phyloP scores from a whole-genome alignment of 2,329 filamentous ascomycete genomes.

The Rhynchosporium secalis region DNA sequence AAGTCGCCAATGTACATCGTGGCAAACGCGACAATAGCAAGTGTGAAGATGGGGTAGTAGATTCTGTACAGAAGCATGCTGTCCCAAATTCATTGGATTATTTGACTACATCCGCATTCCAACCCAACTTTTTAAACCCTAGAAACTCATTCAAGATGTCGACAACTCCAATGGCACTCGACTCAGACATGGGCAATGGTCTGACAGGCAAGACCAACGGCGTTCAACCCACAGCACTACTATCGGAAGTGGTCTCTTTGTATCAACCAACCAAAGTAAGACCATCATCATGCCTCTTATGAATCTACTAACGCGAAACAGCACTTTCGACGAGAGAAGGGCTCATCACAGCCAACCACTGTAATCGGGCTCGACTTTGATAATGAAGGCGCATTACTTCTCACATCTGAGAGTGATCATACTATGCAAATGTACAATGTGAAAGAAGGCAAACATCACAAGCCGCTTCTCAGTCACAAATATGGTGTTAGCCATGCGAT shows the following conservation, averaged over 20 bases:
- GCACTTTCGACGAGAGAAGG: constrained; percentile 58
- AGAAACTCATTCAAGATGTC: constrained; percentile 28
- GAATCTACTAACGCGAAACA: constrained; percentile 36
- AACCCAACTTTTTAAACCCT: background rate
- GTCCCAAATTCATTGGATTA: background rate
- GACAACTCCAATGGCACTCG: constrained; percentile 39
- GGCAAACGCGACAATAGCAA: background rate
- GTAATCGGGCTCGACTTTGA: constrained; percentile 95
- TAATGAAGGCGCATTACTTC: constrained; percentile 87
- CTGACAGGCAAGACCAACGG: constrained; percentile 25
- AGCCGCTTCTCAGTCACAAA: constrained; percentile 90
- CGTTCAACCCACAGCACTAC: constrained; percentile 52
- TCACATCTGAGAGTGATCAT: constrained; percentile 90
- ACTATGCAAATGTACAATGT: constrained; percentile 95
- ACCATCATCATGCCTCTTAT: background rate
- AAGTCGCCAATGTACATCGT: background rate
- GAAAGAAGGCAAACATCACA: constrained; percentile 84
- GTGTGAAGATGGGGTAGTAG: background rate
- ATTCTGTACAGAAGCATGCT: background rate
- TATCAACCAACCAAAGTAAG: constrained; percentile 79
- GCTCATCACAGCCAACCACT: constrained; percentile 48
- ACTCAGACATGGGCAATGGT: constrained; percentile 38
- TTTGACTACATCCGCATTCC: background rate
- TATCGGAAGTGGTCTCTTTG: constrained; percentile 74
- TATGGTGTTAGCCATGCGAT: constrained; percentile 93